Conservation (phyloP, 140 eudicot species). For the Senecio squalidus region DNA sequence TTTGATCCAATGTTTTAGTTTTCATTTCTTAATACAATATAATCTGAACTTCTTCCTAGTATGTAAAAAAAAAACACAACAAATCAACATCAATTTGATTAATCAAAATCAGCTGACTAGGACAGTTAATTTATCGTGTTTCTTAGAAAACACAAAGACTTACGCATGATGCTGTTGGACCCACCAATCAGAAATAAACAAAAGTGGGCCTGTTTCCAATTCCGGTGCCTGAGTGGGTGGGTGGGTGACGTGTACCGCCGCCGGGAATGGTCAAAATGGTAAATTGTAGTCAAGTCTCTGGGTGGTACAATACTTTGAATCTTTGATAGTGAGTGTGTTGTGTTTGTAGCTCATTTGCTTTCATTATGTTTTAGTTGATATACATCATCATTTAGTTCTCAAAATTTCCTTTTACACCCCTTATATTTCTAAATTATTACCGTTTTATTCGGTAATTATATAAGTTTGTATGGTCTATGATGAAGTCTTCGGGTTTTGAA, state of each 20-base stretch:
- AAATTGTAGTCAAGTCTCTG: constrained; percentile 16
- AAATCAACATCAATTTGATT: no score
- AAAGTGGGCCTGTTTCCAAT: constrained; percentile 14
- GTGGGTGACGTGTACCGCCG: constrained; percentile 25
- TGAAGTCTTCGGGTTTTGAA: no score
- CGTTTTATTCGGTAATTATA: no score
- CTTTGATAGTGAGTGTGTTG: constrained; percentile 24
- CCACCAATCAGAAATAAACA: constrained; percentile 6
- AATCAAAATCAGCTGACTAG: no score
- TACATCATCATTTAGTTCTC: not conserved
- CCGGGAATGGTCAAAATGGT: constrained; percentile 21
- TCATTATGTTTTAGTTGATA: constrained; percentile 19
- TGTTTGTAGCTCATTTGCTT: constrained; percentile 29
- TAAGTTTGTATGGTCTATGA: no score
- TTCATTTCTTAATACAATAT: no score
- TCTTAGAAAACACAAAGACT: no score
- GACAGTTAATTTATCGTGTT: no score
- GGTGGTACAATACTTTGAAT: constrained; percentile 22
- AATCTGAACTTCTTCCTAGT: no score
- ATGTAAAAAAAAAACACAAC: no score
- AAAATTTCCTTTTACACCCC: not conserved
- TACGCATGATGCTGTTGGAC: no score
- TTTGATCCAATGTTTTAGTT: no score
- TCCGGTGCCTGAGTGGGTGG: constrained; percentile 23
- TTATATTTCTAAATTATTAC: not conserved